Evolutionary conservation across 1,284 basidiomycete genomes (phyloP), one percentile per base, ranked within the genome.

Genomic region (Cutaneotrichosporon cavernicola): DNA sequence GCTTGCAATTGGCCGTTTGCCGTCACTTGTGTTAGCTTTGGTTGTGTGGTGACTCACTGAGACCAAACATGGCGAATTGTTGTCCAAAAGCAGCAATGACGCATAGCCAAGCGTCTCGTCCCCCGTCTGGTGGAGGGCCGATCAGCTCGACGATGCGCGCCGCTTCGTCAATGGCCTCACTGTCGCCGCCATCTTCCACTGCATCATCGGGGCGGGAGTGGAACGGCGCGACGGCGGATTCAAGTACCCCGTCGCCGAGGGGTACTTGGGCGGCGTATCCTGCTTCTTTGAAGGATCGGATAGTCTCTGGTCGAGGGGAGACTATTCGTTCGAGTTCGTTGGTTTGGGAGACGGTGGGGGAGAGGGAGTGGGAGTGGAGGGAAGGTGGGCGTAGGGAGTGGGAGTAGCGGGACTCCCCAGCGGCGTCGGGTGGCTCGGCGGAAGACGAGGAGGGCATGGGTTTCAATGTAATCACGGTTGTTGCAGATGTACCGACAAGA

Each of bases 81-180:
- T 76, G 66, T 13, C 76, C 72, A 56, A 76, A 76, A 4, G 74
- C 70, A 11, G 72, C 69, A 21, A 61, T 40, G 8, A 80, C 74
- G 40, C 72, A 72, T n/a, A 69, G 61, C 78, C 79, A 80, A 32
- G 79, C 79, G 21, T 76, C 69, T 10, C 57, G 68, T 9, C 78
- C 79, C 11, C 79, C 79, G 62, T 80, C 78, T 7, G 79, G 79
- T 30, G 78, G 76, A 5, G 76, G 76, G 30, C 74, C 76, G 18
- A 76, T 50, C 32, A 50, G n/a, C 32, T 50, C 32, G 36, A 13
- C 21, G 14, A 56, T 56, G 14, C 55, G 55, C 16, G 55, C 55
- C 5, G 55, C 55, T 21, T 56, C 55, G 26, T 40, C 26, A 3
- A 40, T 13, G 26, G 38, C 36, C 6, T 3, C n/a, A 4, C 18